Conservation (phyloP, 2,329 filamentous ascomycete genomes). For the Alternaria brassicae region DNA sequence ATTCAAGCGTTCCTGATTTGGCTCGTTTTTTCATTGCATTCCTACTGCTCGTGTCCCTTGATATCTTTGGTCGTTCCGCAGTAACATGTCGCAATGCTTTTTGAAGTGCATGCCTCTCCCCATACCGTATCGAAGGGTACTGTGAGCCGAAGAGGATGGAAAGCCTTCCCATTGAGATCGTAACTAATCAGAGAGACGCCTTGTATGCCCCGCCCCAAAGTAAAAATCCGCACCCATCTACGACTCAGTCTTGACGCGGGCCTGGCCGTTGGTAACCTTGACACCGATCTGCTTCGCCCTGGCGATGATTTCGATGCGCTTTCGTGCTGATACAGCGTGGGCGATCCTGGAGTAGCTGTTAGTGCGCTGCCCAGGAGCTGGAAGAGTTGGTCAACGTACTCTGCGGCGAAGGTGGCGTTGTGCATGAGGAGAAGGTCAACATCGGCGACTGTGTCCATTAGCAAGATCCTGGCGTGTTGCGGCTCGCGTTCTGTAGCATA, state of each 20-base stretch:
- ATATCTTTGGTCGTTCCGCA: constrained; percentile 26
- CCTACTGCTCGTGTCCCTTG: constrained; percentile 29
- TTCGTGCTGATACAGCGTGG: constrained; percentile 96
- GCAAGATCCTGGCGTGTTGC: constrained; percentile 6
- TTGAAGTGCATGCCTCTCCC: constrained; percentile 40
- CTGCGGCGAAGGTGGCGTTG: constrained; percentile 98
- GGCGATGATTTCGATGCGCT: constrained; percentile 97
- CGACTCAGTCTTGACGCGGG: constrained; percentile 95
- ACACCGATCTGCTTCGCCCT: constrained; percentile 98
- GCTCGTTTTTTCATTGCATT: constrained; percentile 40
- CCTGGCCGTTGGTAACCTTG: constrained; percentile 99
- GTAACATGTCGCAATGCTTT: constrained; percentile 36
- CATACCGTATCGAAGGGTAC: constrained; percentile 26
- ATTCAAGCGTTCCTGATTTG: constrained; percentile 16
- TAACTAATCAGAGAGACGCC: constrained; percentile 51
- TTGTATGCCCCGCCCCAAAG: constrained; percentile 45
- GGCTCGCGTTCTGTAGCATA: constrained; percentile 21
- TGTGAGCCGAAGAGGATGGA: constrained; percentile 37
- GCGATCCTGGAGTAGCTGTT: constrained; percentile 72
- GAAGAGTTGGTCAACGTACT: constrained; percentile 67
- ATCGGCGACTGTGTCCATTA: constrained; percentile 66
- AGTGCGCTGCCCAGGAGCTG: constrained; percentile 9
- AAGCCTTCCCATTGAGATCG: constrained; percentile 47
- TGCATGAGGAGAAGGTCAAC: constrained; percentile 99
- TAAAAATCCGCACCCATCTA: constrained; percentile 51